Evolutionary conservation across 768 basidiomycete genomes (phyloP), one percentile per base, ranked within the genome.

Genomic region (Trametes meyenii): DNA sequence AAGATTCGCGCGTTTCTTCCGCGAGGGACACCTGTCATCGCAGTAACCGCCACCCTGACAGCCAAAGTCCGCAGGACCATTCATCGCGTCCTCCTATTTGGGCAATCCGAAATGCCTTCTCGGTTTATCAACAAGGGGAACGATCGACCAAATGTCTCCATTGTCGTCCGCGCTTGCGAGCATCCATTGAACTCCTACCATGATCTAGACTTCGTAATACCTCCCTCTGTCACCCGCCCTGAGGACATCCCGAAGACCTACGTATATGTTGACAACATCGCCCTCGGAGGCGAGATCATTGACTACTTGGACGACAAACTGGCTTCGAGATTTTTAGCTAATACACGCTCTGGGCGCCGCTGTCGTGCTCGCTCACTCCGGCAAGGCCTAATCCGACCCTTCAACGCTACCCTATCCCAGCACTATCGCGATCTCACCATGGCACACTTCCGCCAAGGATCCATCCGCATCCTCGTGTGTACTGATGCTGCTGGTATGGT

Each of bases 121-220:
- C 36, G 64, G 19, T 54, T 63, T 45, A n/a, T 64, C 24, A 64
- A 71, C 50, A 45, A 40, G 0, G 72, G 72, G 0, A 73, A 73
- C 35, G 67, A 71, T 36, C 59, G 71, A 0, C 55, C 70, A 2
- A 72, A 71, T 46, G 69, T 73, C 3, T 65, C 70, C 2, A 45
- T 70, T 8, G 65, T 72, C 14, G 67, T 68, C 3, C 70, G 69
- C 3, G 70, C 69, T 0, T 64, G 60, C 13, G 55, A 73, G 35
- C 57, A 71, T 40, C 54, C 69, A 0, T 55, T 67, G 45, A 67
- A 66, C 52, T 45, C 69, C 3, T 72, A 52, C 48, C 24, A 35
- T 5, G 71, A 73, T 44, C 61, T 72, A 33, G 67, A 73, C 49
- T 73, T 73, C 45, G 52, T 69, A 29, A 60, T 73, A 14, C 67